Evolutionary conservation across 768 basidiomycete genomes (phyloP), one percentile per base, ranked within the genome.

Genomic region (Lyophyllum shimeji): DNA sequence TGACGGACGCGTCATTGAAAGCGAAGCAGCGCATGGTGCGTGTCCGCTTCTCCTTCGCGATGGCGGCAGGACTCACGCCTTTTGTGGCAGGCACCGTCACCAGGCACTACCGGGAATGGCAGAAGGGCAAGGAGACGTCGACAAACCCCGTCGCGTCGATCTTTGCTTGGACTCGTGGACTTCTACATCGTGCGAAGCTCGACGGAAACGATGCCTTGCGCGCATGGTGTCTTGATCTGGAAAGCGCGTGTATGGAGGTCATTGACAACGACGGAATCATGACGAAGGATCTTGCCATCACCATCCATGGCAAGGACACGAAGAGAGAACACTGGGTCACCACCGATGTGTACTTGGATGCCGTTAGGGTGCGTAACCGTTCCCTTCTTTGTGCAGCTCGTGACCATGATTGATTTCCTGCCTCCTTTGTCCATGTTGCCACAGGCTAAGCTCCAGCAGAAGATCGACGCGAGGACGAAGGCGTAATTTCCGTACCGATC

Each of bases 91-190:
- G 87, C 23, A 95, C 93, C 17, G 94, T 97, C 55, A 97, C 95
- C 2, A 87, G 96, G 37, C 96, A 98, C 76, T 99, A 95, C 74
- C 89, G 96, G 54, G 96, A 98, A 74, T 89, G 85, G 70, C 96
- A 98, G 74, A 96, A 98, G 79, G 96, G 96, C 49, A 87, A 89
- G 56, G 97, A 98, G 78, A 98, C 96, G 11, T 95, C 92, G 55
- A 99, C 96, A 46, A 99, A 99, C 82, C 95, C 96, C 39, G 95
- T 98, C 63, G 96, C 96, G 44, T 94, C 91, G 54, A 98, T 99
- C 77, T 98, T 95, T 65, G 96, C 96, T 7, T 99, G 96, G 96
- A 98, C 96, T 15, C 87, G 97, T 45, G 96, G 96, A 0, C 81
- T 99, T 40, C 75, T 93, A 52, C 93, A 94, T 75, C 88, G 95